Percentiles rank a stretch among this genome's conserved stretches.
These are phyloP conservation scores for Globisporangium uncinulatum DNA, from an alignment of 352 stramenopile species.

Conservation along the genomic window DNA sequence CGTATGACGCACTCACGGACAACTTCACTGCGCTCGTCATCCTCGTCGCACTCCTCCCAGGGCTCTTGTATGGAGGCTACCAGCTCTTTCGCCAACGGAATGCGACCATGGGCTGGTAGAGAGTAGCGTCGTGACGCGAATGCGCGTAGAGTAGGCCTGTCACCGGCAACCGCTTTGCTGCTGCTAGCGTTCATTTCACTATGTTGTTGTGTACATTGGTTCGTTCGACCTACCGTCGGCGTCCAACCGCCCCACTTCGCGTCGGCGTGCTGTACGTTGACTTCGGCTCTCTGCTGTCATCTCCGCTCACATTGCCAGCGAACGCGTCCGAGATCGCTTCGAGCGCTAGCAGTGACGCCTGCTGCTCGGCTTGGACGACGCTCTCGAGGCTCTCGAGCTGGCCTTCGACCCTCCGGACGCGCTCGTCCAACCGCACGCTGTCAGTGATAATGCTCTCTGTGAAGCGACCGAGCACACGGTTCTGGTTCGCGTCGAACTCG, in stretches of 20 bases:
- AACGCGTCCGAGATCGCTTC: conserved; percentile 73
- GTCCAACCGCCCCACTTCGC: background rate
- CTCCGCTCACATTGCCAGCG: background rate
- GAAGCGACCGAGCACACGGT: conserved; percentile 34
- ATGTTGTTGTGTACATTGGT: background rate
- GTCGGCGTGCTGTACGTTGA: conserved; percentile 58
- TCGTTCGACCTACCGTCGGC: background rate
- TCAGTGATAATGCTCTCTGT: conserved; percentile 49
- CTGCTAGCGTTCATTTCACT: background rate
- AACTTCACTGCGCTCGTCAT: conserved; percentile 26
- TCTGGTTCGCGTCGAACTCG: conserved; percentile 52
- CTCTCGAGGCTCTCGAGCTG: conserved; percentile 46
- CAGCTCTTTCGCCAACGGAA: conserved; percentile 10
- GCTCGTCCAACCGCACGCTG: conserved; percentile 39
- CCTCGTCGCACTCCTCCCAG: conserved; percentile 27
- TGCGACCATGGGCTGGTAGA: conserved; percentile 11
- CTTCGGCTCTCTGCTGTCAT: conserved; percentile 58
- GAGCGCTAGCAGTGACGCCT: conserved; percentile 57
- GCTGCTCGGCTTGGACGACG: conserved; percentile 64
- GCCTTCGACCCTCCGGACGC: conserved; percentile 41
- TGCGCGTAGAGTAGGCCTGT: no score
- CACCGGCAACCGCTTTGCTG: no score
- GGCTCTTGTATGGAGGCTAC: conserved; percentile 17
- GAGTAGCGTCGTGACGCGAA: background rate
- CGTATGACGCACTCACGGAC: conserved; percentile 32